These are phyloP conservation scores for Fusarium redolens DNA, from an alignment of 2,329 filamentous ascomycete genomes.

Conservation along the genomic window DNA sequence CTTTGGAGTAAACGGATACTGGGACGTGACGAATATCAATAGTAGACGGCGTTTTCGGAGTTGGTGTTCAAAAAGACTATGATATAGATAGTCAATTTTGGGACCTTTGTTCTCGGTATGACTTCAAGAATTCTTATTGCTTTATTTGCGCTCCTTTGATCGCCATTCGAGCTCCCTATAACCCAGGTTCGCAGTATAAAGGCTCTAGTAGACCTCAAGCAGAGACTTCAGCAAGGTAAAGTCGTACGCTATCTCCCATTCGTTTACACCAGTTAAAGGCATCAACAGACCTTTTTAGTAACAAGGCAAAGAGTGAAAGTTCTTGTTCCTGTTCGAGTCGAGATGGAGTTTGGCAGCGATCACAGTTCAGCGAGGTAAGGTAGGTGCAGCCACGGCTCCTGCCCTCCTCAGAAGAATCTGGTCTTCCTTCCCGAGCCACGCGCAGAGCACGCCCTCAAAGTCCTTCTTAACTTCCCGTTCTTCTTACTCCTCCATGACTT, in stretches of 20 bases:
- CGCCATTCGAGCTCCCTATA: neutral
- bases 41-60: constrained; percentile 9
- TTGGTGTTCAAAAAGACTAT: constrained; percentile 10
- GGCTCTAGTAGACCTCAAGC: neutral
- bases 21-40: neutral
- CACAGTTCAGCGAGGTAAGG: neutral
- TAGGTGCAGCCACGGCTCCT: constrained; percentile 1
- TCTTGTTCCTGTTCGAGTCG: neutral
- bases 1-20: no score
- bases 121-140: neutral
- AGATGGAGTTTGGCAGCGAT: neutral
- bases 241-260: neutral
- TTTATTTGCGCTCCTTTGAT: neutral
- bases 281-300: neutral
- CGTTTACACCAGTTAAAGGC: no score
- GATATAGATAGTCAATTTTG: constrained; percentile 27
- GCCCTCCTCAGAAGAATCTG: neutral
- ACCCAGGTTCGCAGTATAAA: neutral
- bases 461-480: neutral
- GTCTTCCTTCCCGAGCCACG: neutral
- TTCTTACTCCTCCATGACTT: neutral
- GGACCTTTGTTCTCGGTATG: constrained; percentile 8
- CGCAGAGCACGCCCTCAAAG: neutral
- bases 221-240: no score
- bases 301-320: neutral